Percentiles rank a stretch among this genome's conserved stretches.
phyloP scores from a whole-genome alignment of 2,329 filamentous ascomycete species.

The Talaromyces sp. region DNA sequence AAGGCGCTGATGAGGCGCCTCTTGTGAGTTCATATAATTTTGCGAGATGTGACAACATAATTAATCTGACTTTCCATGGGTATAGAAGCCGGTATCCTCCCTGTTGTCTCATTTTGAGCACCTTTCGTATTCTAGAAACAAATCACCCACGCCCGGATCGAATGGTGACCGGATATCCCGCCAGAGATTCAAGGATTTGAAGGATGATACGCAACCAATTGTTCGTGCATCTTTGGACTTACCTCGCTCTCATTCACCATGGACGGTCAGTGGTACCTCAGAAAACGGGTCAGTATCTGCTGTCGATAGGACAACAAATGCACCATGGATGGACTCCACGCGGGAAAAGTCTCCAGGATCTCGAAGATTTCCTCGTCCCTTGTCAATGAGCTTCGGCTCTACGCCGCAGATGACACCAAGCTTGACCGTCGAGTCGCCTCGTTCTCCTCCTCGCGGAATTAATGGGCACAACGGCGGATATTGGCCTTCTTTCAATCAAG shows the following conservation, averaged over 20 bases:
- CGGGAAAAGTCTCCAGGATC: conserved; percentile 47
- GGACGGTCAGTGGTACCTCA: conserved; percentile 26
- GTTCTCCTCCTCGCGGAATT: conserved; percentile 35
- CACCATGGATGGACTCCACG: conserved; percentile 21
- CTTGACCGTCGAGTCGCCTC: conserved; percentile 41
- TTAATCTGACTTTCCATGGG: conserved; percentile 15
- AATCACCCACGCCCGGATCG: neutral
- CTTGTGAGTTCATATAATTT: conserved; percentile 27
- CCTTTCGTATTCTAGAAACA: conserved; percentile 31
- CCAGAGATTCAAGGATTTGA: conserved; percentile 28
- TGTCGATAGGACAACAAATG: conserved; percentile 17
- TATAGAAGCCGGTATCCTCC: conserved; percentile 45
- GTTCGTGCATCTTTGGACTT: conserved; percentile 40
- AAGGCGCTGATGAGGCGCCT: conserved; percentile 33
- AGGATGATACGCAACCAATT: conserved; percentile 29
- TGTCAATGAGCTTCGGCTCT: conserved; percentile 41
- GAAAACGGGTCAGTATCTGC: conserved; percentile 17
- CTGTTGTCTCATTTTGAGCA: conserved; percentile 47
- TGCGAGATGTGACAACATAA: neutral
- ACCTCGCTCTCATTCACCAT: conserved; percentile 37
- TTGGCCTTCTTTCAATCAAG: conserved; percentile 51
- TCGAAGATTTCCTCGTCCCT: conserved; percentile 55
- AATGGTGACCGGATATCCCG: conserved; percentile 3
- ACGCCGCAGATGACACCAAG: conserved; percentile 39
- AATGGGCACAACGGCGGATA: conserved; percentile 56